phyloP scores from a whole-genome alignment of 1,284 basidiomycete species.

The Volvariella volvacea region DNA sequence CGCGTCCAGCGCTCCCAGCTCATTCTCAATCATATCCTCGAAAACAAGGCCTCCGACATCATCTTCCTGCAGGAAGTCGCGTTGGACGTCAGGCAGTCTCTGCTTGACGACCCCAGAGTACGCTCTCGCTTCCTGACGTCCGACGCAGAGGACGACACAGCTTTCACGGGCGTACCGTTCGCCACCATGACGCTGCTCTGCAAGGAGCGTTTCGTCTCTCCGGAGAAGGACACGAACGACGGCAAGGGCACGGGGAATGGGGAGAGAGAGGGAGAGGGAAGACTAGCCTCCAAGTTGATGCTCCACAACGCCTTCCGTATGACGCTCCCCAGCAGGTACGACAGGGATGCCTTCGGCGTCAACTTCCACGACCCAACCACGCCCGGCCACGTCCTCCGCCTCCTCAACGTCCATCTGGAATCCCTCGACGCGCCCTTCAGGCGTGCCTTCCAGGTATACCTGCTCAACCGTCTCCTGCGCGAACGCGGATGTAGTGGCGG shows the following conservation, averaged over 20 bases:
- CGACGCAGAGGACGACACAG: not conserved
- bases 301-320: not conserved
- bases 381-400: not conserved
- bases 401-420: constrained; percentile 8
- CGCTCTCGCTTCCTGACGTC: constrained; percentile 2
- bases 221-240: not conserved
- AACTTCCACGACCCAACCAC: not conserved
- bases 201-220: not conserved
- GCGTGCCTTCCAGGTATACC: constrained; percentile 25
- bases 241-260: too few species aligned
- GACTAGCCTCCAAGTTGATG: not conserved
- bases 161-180: not conserved
- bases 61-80: constrained; percentile 33
- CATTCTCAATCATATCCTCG: constrained; percentile 26
- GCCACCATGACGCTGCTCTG: not conserved
- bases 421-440: constrained; percentile 5
- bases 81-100: constrained; percentile 13
- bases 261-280: too few species aligned
- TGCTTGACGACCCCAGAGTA: constrained; percentile 20
- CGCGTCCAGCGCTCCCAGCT: constrained; percentile 22
- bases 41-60: constrained; percentile 26
- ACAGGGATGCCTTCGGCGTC: not conserved
- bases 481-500: constrained; percentile 31
- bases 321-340: not conserved
- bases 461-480: constrained; percentile 27